phyloP scores from a whole-genome alignment of 1,139 yeast species.

The Candida mesenterica region DNA sequence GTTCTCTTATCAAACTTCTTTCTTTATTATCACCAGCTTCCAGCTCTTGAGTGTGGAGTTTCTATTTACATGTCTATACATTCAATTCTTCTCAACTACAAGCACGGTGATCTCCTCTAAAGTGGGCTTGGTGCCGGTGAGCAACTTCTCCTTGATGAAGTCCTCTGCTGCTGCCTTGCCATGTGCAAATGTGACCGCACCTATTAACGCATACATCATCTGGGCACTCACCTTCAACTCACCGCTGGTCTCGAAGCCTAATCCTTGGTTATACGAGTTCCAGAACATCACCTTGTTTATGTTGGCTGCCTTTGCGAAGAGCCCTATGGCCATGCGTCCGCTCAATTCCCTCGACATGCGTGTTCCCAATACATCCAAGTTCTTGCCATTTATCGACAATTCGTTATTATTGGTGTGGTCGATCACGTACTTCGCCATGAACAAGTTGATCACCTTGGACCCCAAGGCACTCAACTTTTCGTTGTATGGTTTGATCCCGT shows the following conservation, averaged over 20 bases:
- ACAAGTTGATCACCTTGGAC: constrained; percentile 63
- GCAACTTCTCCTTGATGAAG: constrained; percentile 52
- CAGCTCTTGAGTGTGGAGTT: too few relatives aligned
- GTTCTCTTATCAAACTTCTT: too few relatives aligned
- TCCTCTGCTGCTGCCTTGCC: constrained; percentile 60
- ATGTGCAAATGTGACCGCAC: constrained; percentile 70
- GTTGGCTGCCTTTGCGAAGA: constrained; percentile 48
- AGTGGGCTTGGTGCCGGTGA: constrained; percentile 17
- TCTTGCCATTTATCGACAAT: constrained; percentile 50
- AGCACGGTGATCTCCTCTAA: constrained; percentile 21
- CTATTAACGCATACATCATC: constrained; percentile 71
- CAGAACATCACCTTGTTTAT: constrained; percentile 67
- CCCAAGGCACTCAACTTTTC: constrained; percentile 82
- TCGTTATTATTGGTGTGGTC: constrained; percentile 29
- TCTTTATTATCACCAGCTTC: too few relatives aligned
- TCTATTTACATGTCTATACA: constrained; percentile 2
- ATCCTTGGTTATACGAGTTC: constrained; percentile 57
- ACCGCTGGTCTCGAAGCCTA: constrained; percentile 54
- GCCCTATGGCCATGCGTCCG: constrained; percentile 50
- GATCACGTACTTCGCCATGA: constrained; percentile 53
- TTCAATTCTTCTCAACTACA: constrained; percentile 15
- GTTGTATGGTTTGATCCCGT: constrained; percentile 84
- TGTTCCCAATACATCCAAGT: constrained; percentile 66
- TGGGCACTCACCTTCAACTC: constrained; percentile 63
- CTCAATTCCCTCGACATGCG: constrained; percentile 49